Evolutionary conservation across 148 eudicot species (phyloP), one percentile per base, ranked within the genome.

Genomic region (Dysphania ambrosioides): DNA sequence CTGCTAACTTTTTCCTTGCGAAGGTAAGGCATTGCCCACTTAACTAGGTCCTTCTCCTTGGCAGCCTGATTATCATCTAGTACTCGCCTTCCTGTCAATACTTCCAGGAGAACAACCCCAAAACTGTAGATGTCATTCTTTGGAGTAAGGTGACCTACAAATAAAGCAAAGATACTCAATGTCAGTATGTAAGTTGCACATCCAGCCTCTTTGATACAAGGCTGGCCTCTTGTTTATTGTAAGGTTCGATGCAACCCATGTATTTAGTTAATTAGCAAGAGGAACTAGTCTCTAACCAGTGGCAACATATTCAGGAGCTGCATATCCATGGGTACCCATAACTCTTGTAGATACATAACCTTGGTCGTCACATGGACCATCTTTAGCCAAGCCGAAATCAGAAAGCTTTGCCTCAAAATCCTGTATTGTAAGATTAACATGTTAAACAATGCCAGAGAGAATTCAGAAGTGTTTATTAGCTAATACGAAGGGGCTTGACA

Each of bases 321-420:
- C 83, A 64, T 79, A 83, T 62, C 82, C 85, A 31, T 83, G 75
- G 44, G 85, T 83, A 34, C 93, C 97, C 89, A 92, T 87, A n/a
- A 92, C 87, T 83, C 93, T 80, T n/a, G 97, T 90, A 31, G 93
- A 90, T 42, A 92, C 97, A 65, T 92, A 86, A 75, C 91, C 83
- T 79, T 82, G 78, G 51, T 87, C 92, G 78, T 81, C 93, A 40
- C 18, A 66, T 38, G 93, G 96, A 1, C 93, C 96, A 75, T 90
- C 96, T 83, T 86, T 90, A 13, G 97, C 97, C 84, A 92, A 82
- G 78, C 96, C 97, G 44, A 92, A 92, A 85, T 90, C 97, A 34
- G 97, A 93, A 36, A 93, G 96, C 81, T 90, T 93, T 16, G 93
- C 96, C 57, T 86, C 87, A 58, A 80, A 90, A 68, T 86, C 74